Evolutionary conservation across 2,329 filamentous ascomycete genomes (phyloP).

Genomic region (Aschersonia sp.): DNA sequence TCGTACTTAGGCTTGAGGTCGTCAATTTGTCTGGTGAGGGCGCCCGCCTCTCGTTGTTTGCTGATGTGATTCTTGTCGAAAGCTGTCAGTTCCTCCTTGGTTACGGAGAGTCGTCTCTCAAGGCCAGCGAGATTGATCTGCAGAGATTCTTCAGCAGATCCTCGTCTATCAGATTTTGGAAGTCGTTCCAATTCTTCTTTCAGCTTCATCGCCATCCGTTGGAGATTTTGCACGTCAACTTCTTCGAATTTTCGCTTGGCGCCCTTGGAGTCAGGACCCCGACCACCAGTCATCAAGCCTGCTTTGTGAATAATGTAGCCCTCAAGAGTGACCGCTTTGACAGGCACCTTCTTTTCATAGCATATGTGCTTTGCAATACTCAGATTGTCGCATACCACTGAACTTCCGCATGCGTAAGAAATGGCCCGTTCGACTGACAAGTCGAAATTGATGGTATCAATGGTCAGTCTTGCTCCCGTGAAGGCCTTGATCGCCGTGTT

Average conservation of each 20-base stretch:
- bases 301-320: slow-evolving; percentile 96
- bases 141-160: slow-evolving; percentile 65
- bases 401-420: slow-evolving; percentile 87
- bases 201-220: slow-evolving; percentile 60
- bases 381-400: slow-evolving; percentile 83
- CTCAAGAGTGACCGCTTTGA: slow-evolving; percentile 88
- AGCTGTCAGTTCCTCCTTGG: slow-evolving; percentile 61
- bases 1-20: slow-evolving; percentile 68
- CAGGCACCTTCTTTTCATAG: slow-evolving; percentile 70
- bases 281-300: slow-evolving; percentile 91
- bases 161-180: slow-evolving; percentile 62
- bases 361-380: slow-evolving; percentile 80
- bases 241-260: slow-evolving; percentile 79
- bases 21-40: slow-evolving; percentile 56
- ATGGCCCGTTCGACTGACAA: slow-evolving; percentile 79
- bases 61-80: slow-evolving; percentile 73
- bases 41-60: slow-evolving; percentile 69
- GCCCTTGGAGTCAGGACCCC: slow-evolving; percentile 60
- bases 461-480: slow-evolving; percentile 72
- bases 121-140: slow-evolving; percentile 68
- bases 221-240: slow-evolving; percentile 73
- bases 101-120: slow-evolving; percentile 58
- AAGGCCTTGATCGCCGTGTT: slow-evolving; percentile 87
- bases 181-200: slow-evolving; percentile 66
- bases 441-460: slow-evolving; percentile 94